A percentile compares a stretch with the other conserved stretches of the same genome.
These are phyloP conservation scores for Silene coronaria DNA, from an alignment of 179 eudicot genomes.

Conservation along the genomic window DNA sequence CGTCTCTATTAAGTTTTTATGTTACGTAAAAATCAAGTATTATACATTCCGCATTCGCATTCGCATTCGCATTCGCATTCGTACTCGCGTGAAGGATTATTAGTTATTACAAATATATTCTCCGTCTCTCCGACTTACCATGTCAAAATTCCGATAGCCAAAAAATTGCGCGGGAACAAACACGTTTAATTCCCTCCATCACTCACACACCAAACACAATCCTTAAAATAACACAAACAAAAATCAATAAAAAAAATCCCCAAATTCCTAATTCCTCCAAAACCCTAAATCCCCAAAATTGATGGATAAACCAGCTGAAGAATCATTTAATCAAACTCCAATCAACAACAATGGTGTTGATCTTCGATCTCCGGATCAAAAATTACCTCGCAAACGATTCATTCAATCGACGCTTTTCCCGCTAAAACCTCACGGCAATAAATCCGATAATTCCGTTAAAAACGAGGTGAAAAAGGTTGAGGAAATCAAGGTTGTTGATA, in stretches of 20 bases:
- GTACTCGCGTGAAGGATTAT: no score
- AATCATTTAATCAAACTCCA: not conserved
- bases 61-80: no score
- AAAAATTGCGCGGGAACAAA: constrained; percentile 4
- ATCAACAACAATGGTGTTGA: constrained; percentile 10
- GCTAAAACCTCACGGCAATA: constrained; percentile 30
- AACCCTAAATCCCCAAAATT: constrained; percentile 17
- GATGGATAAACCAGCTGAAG: constrained; percentile 29
- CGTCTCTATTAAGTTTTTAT: no score
- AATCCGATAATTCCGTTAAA: constrained; percentile 7
- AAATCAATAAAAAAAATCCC: constrained; percentile 17
- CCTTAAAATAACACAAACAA: not conserved
- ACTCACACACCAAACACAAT: not conserved
- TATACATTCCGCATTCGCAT: no score
- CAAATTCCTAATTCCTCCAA: constrained; percentile 25
- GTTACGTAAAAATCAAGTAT: no score
- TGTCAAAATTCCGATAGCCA: not conserved
- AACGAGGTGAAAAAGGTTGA: constrained; percentile 18
- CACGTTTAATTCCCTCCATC: constrained; percentile 2
- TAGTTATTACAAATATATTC: no score
- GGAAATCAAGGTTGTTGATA: constrained; percentile 14
- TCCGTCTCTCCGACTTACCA: not conserved
- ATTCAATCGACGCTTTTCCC: constrained; percentile 61
- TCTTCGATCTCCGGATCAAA: constrained; percentile 27
- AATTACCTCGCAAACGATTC: constrained; percentile 40